Base-by-base conservation (phyloP, 306 rosid genomes). In the Coriaria nepalensis region DNA sequence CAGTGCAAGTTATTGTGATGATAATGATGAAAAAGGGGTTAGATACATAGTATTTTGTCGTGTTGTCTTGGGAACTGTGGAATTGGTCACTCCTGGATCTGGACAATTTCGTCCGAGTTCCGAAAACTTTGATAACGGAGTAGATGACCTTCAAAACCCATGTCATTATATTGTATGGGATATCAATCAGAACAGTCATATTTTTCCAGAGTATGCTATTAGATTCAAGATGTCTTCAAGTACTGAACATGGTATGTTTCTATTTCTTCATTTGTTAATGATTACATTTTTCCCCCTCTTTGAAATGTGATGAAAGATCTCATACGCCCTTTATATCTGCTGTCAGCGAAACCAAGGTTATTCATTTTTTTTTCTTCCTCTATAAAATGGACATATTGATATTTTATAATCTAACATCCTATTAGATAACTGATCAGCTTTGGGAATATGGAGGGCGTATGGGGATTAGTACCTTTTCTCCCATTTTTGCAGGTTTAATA, bases 91-190 rank as follows among this genome's bases (percentile, higher is more conserved):
- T 58, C 60, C 45, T 11, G 70, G 70, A 45, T 50, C 51, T 57
- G 45, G 39, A 58, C 70, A 47, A 40, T 65, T 13, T 37, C 50
- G 11, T 52, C 70, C 70, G 60, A 65, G 70, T 58, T 57, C 59
- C 35, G 53, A 37, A 6, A 33, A 52, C 47, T 65, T 51, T 51
- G 70, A 65, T 49, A 57, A 50, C 52, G 70, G 65, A 12, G 70
- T 65, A 50, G 70, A 65, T 58, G 60, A 65, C 40, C 70, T 65
- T 40, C 65, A 52, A 37, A 45, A 65, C 45, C 70, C 70, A 38
- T 5, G 60, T 49, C 53, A 50, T 45, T 53, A 57, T 65, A 57
- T 65, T 10, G 49, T 65, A 37, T 65, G 60, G 60, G 40, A 48
- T 58, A 47, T 51, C 55, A 65, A 65, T 32, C 34, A 57, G 49